Percentiles rank a stretch among this genome's conserved stretches.
Conservation (phyloP, 305 asterid genomes). For the Fraxinus greggii region DNA sequence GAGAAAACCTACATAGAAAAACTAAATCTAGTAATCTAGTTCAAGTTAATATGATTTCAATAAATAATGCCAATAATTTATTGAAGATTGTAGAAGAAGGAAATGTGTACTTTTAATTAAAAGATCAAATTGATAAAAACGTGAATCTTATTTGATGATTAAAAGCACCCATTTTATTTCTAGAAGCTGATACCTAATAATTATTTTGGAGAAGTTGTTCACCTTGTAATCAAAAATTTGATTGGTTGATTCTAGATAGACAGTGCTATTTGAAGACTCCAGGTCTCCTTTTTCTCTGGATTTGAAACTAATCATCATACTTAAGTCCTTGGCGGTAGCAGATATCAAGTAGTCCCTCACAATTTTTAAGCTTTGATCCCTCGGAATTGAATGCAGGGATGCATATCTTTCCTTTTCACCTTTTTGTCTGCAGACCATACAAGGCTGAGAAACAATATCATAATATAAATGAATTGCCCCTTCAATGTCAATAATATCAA, state of each 20-base stretch:
- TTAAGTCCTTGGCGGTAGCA: conserved; percentile 90
- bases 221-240: conserved; percentile 89
- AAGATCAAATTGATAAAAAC: background rate
- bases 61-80: background rate
- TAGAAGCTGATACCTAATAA: conserved; percentile 14
- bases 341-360: conserved; percentile 83
- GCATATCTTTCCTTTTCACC: conserved; percentile 46
- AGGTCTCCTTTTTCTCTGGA: conserved; percentile 39
- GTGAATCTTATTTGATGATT: conserved; percentile 9
- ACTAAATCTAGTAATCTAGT: background rate
- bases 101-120: background rate
- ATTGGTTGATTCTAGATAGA: conserved; percentile 58
- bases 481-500: conserved; percentile 74
- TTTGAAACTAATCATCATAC: conserved; percentile 83
- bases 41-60: conserved; percentile 5
- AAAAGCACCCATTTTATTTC: background rate
- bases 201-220: conserved; percentile 7
- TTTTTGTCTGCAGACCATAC: conserved; percentile 51
- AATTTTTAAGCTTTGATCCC: conserved; percentile 55
- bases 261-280: conserved; percentile 44
- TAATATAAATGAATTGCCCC: conserved; percentile 90
- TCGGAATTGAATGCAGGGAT: conserved; percentile 57
- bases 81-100: background rate
- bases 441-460: conserved; percentile 63
- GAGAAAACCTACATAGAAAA: background rate